Conservation (phyloP, 805 yeast genomes). For the Saturnispora dispora region DNA sequence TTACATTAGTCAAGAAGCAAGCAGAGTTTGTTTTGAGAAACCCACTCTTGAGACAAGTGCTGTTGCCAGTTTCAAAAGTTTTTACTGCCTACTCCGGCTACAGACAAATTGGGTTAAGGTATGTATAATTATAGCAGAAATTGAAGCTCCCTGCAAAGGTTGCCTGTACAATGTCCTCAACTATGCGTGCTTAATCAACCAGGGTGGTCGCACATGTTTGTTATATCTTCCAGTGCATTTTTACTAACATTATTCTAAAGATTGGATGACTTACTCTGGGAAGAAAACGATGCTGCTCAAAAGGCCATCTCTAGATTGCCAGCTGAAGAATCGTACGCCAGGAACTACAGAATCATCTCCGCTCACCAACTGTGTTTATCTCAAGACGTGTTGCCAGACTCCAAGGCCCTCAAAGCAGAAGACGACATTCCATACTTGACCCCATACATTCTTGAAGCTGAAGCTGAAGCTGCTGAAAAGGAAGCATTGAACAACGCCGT, state of each 20-base stretch:
- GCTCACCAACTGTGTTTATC: constrained; percentile 84
- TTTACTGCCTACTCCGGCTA: constrained; percentile 77
- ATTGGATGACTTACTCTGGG: constrained; percentile 78
- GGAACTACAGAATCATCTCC: constrained; percentile 85
- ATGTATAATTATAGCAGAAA: constrained; percentile 10
- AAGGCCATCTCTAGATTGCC: constrained; percentile 86
- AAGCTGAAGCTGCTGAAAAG: constrained; percentile 84
- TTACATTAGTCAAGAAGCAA: constrained; percentile 62
- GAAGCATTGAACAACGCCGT: constrained; percentile 77
- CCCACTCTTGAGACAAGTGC: constrained; percentile 66
- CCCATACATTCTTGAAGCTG: constrained; percentile 89
- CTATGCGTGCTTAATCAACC: neutral
- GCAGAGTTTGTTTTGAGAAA: constrained; percentile 75
- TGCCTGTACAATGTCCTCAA: neutral
- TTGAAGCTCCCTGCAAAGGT: neutral
- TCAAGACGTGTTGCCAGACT: constrained; percentile 76
- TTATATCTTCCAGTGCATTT: neutral
- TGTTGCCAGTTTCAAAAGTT: constrained; percentile 71
- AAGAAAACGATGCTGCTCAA: constrained; percentile 81
- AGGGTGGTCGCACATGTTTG: neutral
- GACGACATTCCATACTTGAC: constrained; percentile 77
- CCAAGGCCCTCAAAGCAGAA: constrained; percentile 67
- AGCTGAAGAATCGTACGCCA: constrained; percentile 72
- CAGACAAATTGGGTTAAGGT: constrained; percentile 86
- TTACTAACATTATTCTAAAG: constrained; percentile 21